Conservation (phyloP, 108 stramenopile species). For the Fragilariopsis cylindrus region DNA sequence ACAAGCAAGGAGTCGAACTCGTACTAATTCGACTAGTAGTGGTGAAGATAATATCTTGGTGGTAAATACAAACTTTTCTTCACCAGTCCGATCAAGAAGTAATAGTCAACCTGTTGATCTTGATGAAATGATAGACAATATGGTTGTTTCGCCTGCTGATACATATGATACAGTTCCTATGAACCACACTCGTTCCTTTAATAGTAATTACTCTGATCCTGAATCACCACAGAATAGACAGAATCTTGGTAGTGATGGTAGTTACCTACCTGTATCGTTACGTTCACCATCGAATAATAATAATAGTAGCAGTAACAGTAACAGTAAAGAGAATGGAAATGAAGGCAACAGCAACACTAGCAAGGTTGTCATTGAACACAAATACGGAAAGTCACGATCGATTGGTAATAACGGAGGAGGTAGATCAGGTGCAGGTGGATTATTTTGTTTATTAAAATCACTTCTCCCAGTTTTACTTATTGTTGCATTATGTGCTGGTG, state of each 20-base stretch:
- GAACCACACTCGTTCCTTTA: not conserved
- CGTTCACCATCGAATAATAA: not conserved
- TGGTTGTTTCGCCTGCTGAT: not conserved
- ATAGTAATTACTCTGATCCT: not conserved
- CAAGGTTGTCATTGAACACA: constrained; percentile 13
- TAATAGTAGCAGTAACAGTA: not conserved
- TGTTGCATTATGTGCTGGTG: not conserved
- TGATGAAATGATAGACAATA: constrained; percentile 1
- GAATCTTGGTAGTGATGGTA: not conserved
- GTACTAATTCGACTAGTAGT: too few species aligned
- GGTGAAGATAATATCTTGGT: too few species aligned
- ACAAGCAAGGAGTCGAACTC: too few species aligned
- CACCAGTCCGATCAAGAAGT: not conserved
- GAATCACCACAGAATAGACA: not conserved
- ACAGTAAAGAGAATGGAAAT: not conserved
- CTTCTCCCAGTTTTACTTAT: not conserved
- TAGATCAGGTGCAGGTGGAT: not conserved
- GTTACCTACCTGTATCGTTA: not conserved
- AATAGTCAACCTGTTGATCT: not conserved
- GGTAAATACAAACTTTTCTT: too few species aligned
- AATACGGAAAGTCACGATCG: constrained; percentile 1
- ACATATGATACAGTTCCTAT: constrained; percentile 6
- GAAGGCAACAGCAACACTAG: not conserved
- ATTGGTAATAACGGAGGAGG: not conserved
- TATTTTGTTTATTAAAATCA: not conserved